phyloP scores from a whole-genome alignment of 1,284 basidiomycete genomes.

The Ceratorhiza oryzae-sativae region DNA sequence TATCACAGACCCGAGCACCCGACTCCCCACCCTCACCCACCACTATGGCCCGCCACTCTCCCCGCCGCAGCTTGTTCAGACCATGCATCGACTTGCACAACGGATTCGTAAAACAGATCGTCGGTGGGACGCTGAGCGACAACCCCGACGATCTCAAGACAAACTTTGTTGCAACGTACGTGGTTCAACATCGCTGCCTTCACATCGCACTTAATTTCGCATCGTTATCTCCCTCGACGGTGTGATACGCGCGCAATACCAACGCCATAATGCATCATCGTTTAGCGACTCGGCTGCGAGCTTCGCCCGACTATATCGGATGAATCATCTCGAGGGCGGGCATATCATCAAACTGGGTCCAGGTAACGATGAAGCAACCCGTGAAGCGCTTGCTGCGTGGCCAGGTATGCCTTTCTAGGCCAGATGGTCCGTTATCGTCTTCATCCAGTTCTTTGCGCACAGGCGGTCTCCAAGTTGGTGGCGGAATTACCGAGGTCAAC shows the following conservation, averaged over 20 bases:
- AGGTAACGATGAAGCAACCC: slow-evolving; percentile 87
- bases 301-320: slow-evolving; percentile 82
- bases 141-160: slow-evolving; percentile 74
- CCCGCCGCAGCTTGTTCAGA: slow-evolving; percentile 62
- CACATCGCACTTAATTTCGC: background rate
- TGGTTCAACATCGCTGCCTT: background rate
- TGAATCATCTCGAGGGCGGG: slow-evolving; percentile 77
- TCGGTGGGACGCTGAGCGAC: slow-evolving; percentile 90
- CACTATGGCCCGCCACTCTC: slow-evolving; percentile 20
- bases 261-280: background rate
- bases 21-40: background rate
- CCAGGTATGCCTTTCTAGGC: slow-evolving; percentile 58
- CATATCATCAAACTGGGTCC: slow-evolving; percentile 98
- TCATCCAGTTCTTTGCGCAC: slow-evolving; percentile 11
- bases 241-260: too few relatives aligned
- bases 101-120: slow-evolving; percentile 97
- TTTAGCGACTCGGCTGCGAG: slow-evolving; percentile 78
- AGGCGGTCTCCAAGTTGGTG: slow-evolving; percentile 89
- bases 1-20: background rate
- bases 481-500: slow-evolving; percentile 87
- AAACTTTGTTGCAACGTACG: slow-evolving; percentile 89
- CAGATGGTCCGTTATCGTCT: background rate
- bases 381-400: slow-evolving; percentile 84
- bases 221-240: too few relatives aligned
- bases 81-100: slow-evolving; percentile 98